Base-by-base conservation (phyloP, 2,329 filamentous ascomycete species). In the Cryphonectria nitschkei region DNA sequence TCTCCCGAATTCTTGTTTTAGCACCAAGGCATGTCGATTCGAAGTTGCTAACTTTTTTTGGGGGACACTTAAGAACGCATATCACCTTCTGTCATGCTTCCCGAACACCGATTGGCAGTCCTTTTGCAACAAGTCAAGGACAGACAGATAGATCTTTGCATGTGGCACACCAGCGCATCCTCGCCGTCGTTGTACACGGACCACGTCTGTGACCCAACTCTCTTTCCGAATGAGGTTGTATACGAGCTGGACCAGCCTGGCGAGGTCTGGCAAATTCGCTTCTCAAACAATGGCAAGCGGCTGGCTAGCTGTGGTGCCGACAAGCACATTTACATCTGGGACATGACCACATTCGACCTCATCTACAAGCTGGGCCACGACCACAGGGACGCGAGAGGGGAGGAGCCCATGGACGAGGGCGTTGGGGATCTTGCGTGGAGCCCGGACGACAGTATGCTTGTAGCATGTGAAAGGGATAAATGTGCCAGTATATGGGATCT, bases 71-170 rank as follows among this genome's bases (percentile, higher is more conserved):
- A 6, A 95, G 93, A 87, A 84, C 97, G 90, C 70, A 97, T 99
- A 79, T 97, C 96, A 1, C 95, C 96, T 0, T 96, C 94, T 4
- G 93, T 97, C 61, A 98, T 99, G 95, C 92, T 99, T 68, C 96
- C 96, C 1, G 93, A 97, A 77, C 93, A 96, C 79, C 91, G 96
- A 8, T 85, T 99, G 61, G 93, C 94, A 1, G 87, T 90, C 46
- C 84, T 99, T 22, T 84, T 99, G 67, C 87, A 95, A 70, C 90
- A 97, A 74, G 90, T 97, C 52, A 97, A 98, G 79, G 87, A 91
- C 73, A 89, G 87, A 73, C 95, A 98, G 82, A 93, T 98, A 71
- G 88, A 90, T 67, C 89, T 88, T 41, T 99, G 96, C 79, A 82
- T 95, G 54, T 98, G 95, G 80, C 96, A 99, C 82, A 98, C 97